Base-by-base conservation (phyloP, 768 basidiomycete species). In the Leccinum subtestaceum region DNA sequence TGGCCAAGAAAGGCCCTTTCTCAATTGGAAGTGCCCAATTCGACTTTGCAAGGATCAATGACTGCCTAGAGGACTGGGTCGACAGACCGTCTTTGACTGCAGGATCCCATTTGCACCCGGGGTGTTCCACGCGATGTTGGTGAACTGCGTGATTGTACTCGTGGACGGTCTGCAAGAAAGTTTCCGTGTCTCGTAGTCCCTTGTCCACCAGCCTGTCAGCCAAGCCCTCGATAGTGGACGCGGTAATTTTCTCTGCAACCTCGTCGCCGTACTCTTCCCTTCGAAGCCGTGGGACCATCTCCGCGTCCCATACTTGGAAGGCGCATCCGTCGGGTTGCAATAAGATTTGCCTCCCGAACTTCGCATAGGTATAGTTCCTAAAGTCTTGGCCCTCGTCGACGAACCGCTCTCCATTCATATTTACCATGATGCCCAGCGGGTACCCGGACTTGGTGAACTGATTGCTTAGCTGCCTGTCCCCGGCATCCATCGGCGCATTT, bases 401-500 rank as follows among this genome's bases (percentile, higher is more conserved):
- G 62, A 89, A 89, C 15, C 87, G 78, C 53, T 70, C 62, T 4
- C 88, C 88, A 2, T 70, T 60, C 0, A 76, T 65, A 64, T 88
- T 89, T 25, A 87, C 70, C 87, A 87, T 88, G 59, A 89, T 77
- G 2, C 87, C 87, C 10, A 88, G 74, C 3, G 88, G 86, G 65
- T 89, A 88, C 1, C 88, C 85, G 10, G 86, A 88, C 70, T 89
- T 89, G 7, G 87, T 89, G 70, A 78, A 87, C 61, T 87, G 85
- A 67, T 90, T 89, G 58, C 83, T 86, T 56, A 87, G 69, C 50
- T 76, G 74, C 52, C 85, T 81, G 57, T 83, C 77, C 19, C 87
- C 87, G 15, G 72, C 67, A 32, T 83, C 73, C 19, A 70, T 59
- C 1, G 80, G 73, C 1, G 86, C 83, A 63, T 86, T 78, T 17